phyloP scores from a whole-genome alignment of 352 stramenopile species.

The Phytopythium boreale region DNA sequence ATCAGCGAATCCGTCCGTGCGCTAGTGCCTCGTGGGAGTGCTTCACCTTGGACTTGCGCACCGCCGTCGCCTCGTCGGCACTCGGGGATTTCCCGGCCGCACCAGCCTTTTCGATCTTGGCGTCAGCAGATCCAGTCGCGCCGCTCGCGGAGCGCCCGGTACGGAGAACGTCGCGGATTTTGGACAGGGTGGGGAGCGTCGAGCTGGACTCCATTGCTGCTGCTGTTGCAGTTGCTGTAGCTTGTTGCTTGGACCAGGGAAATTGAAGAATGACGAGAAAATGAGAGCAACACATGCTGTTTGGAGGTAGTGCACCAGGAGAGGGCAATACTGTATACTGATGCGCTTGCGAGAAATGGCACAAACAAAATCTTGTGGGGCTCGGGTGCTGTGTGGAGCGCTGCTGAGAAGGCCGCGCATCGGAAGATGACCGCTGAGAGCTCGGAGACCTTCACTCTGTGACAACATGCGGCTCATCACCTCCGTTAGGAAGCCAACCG shows the following conservation, averaged over 20 bases:
- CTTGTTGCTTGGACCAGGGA: not conserved
- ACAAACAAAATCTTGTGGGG: not conserved
- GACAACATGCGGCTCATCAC: not conserved
- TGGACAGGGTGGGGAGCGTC: not conserved
- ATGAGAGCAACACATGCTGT: not conserved
- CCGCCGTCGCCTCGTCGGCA: not conserved
- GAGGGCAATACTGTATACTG: not conserved
- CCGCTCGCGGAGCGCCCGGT: not conserved
- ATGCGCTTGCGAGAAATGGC: not conserved
- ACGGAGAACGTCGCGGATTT: not conserved
- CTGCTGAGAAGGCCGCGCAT: not conserved
- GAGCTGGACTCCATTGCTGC: slow-evolving; percentile 4
- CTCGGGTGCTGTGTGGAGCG: not conserved
- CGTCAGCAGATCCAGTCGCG: not conserved
- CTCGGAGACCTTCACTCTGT: slow-evolving; percentile 2
- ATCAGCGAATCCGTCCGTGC: slow-evolving; percentile 4
- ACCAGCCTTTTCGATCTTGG: not conserved
- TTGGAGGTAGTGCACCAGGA: not conserved
- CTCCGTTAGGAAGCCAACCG: too few relatives aligned
- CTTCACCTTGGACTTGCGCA: slow-evolving; percentile 3
- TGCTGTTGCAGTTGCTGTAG: too few relatives aligned
- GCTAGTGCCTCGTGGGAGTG: slow-evolving; percentile 4
- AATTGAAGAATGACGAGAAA: not conserved
- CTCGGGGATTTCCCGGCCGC: not conserved
- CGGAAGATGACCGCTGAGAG: too few relatives aligned